Evolutionary conservation across 331 rosid species (phyloP).

Genomic region (Quercus lobata): DNA sequence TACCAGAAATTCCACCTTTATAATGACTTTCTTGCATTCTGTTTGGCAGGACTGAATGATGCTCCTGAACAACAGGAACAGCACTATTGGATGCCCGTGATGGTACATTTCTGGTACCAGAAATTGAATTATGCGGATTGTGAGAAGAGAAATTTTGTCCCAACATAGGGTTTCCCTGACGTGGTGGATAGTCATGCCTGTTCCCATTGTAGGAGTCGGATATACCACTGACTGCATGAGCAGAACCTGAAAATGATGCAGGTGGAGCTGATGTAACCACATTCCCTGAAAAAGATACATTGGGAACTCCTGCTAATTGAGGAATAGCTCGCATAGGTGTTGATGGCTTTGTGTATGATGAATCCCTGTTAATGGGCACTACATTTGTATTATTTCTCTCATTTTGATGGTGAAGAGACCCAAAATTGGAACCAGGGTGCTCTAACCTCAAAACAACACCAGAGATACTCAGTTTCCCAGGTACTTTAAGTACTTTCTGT

Average conservation of each 20-base stretch:
- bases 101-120: slow-evolving; percentile 35
- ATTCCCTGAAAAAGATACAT: slow-evolving; percentile 39
- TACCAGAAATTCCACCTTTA: slow-evolving; percentile 41
- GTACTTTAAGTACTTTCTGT: slow-evolving; percentile 84
- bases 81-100: slow-evolving; percentile 32
- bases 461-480: slow-evolving; percentile 92
- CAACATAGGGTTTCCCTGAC: slow-evolving; percentile 29
- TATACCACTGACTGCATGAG: slow-evolving; percentile 22
- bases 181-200: slow-evolving; percentile 52
- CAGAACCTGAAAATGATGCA: slow-evolving; percentile 38
- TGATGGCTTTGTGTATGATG: slow-evolving; percentile 34
- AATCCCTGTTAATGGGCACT: slow-evolving; percentile 37
- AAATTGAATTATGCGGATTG: slow-evolving; percentile 39
- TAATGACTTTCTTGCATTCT: slow-evolving; percentile 39
- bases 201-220: slow-evolving; percentile 48
- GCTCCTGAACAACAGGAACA: slow-evolving; percentile 48
- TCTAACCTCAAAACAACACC: slow-evolving; percentile 92
- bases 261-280: slow-evolving; percentile 36
- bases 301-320: slow-evolving; percentile 46
- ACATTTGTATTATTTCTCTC: slow-evolving; percentile 41
- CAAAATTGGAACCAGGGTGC: slow-evolving; percentile 51
- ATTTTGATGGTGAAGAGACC: slow-evolving; percentile 42
- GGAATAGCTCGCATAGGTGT: slow-evolving; percentile 29
- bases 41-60: slow-evolving; percentile 30
- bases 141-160: slow-evolving; percentile 54